phyloP scores from a whole-genome alignment of 805 yeast species.

The Lachancea thermotolerans region DNA sequence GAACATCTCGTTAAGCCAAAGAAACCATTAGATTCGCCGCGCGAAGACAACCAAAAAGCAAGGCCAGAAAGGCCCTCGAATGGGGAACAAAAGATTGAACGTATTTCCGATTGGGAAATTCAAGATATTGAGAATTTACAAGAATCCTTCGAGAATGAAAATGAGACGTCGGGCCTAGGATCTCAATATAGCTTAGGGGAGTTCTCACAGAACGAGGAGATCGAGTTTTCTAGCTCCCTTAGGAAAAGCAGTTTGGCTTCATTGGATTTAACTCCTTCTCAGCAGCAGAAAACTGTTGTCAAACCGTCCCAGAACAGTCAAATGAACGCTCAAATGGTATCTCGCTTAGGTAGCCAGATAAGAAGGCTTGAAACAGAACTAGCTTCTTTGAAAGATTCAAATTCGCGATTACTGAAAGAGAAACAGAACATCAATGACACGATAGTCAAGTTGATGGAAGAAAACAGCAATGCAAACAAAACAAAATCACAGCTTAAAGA shows the following conservation, averaged over 20 bases:
- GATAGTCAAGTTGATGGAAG: conserved; percentile 50
- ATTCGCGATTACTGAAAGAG: conserved; percentile 44
- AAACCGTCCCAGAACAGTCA: conserved; percentile 9
- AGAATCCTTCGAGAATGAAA: background rate
- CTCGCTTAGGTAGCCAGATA: conserved; percentile 68
- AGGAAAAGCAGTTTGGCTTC: conserved; percentile 10
- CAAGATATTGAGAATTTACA: conserved; percentile 1
- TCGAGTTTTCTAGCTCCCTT: conserved; percentile 14
- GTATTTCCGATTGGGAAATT: conserved; percentile 5
- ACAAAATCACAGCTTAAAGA: conserved; percentile 24
- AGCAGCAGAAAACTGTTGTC: conserved; percentile 1
- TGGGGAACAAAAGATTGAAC: background rate
- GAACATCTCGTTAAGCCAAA: background rate
- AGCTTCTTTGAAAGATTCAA: conserved; percentile 55
- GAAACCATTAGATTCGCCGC: background rate
- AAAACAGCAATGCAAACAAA: conserved; percentile 34
- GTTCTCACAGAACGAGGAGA: conserved; percentile 24
- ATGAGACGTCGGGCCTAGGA: background rate
- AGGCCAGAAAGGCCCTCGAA: background rate
- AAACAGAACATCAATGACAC: conserved; percentile 66
- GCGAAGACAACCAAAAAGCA: background rate
- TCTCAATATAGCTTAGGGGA: conserved; percentile 9
- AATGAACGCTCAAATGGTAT: conserved; percentile 48
- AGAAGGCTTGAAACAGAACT: conserved; percentile 78
- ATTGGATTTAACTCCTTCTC: conserved; percentile 5